phyloP scores from a whole-genome alignment of 2,329 filamentous ascomycete genomes.

The Pseudopyrenochaeta lycopersici region DNA sequence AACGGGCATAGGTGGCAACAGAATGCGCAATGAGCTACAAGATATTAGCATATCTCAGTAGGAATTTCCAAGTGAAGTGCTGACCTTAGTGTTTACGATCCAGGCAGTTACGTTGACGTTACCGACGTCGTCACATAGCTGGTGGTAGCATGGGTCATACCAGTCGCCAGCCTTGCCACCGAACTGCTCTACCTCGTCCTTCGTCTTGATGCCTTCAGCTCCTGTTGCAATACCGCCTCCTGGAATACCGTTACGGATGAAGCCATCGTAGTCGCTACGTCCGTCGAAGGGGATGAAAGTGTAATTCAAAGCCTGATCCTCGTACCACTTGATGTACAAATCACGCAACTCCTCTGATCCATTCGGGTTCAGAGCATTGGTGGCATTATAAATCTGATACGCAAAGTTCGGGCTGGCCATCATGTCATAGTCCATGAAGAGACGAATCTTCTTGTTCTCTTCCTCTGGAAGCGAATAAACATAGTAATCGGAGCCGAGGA shows the following conservation, averaged over 20 bases:
- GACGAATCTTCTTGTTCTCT: conserved; percentile 51
- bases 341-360: conserved; percentile 49
- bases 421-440: conserved; percentile 58
- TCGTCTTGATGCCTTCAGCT: conserved; percentile 53
- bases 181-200: conserved; percentile 46
- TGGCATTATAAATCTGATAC: conserved; percentile 53
- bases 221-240: conserved; percentile 53
- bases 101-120: conserved; percentile 52
- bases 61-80: neutral
- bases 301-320: conserved; percentile 46
- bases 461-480: conserved; percentile 42
- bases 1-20: conserved; percentile 47
- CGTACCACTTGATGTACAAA: conserved; percentile 51
- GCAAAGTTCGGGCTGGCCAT: conserved; percentile 52
- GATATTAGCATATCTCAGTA: conserved; percentile 5
- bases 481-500: conserved; percentile 53
- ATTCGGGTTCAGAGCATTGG: conserved; percentile 45
- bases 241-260: conserved; percentile 52
- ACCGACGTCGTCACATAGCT: conserved; percentile 49
- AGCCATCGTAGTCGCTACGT: conserved; percentile 53
- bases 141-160: conserved; percentile 53
- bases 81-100: conserved; percentile 50
- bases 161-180: conserved; percentile 51
- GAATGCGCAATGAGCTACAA: conserved; percentile 48
- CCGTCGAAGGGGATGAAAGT: conserved; percentile 52